Base-by-base conservation (phyloP, 2,329 filamentous ascomycete species). In the Aspergillus pseudotamarii region DNA sequence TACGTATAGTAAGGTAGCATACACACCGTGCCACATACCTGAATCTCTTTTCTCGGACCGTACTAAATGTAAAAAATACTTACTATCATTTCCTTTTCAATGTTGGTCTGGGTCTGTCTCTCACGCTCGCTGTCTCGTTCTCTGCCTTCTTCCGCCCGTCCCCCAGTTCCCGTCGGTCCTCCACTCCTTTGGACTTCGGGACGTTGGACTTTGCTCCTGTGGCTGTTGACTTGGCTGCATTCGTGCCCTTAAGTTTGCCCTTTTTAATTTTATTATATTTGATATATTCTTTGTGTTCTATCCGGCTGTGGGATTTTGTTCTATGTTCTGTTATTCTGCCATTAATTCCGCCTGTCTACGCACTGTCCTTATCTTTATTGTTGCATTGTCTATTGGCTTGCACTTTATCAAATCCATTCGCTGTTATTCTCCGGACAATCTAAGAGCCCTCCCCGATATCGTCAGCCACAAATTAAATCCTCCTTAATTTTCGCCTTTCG, bases 181-280 rank as follows among this genome's bases (percentile, higher is more conserved):
- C 67, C 73, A 73, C 72, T 74, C 70, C 53, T 72, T 74, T 51
- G 68, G 73, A 69, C 66, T 62, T 43, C 43, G 32, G 50, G 43
- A 55, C 32, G 51, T 34, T 55, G 32, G 51, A 55, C 51, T 55
- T 38, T 55, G 51, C 51, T 55, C 51, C 51, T 55, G 51, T 55
- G 51, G 51, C 51, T 55, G 51, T 38, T 55, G 51, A 38, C 30
- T 57, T 57, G 46, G 34, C 21, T 60, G 28, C 41, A 21, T 60
- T 56, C 36, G 30, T 60, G 34, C 36, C 32, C 11, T 50, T 51
- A 26, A 41, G 23, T 41, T 61, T 58, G 6, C 34, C 45, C 48
- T 23, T 38, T 48, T 19, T 23, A n/a, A 16, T 21, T 38, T 38
- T 28, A 46, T 43, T 12, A 36, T n/a, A 16, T 28, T 46, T 46